Percentiles rank a stretch among this genome's conserved stretches.
Evolutionary conservation across 2,329 filamentous ascomycete genomes (phyloP).

Genomic region (Dactylellina leptospora): DNA sequence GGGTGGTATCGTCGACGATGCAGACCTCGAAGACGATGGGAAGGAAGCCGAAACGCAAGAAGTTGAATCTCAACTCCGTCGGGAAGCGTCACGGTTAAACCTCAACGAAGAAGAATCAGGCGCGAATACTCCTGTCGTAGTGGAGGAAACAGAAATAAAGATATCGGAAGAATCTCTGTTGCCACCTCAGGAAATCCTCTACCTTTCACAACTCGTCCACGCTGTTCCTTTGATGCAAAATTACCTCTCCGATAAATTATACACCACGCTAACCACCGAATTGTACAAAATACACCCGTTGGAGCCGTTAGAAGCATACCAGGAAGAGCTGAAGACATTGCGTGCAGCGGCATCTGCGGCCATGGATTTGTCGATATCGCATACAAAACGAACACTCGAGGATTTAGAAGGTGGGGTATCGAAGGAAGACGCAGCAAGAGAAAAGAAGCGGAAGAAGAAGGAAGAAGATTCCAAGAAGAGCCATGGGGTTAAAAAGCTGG

Average conservation of each 20-base stretch:
- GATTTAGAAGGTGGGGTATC: slow-evolving; percentile 72
- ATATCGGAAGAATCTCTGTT: slow-evolving; percentile 35
- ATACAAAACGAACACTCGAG: slow-evolving; percentile 69
- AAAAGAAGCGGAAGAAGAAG: slow-evolving; percentile 85
- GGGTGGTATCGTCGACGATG: slow-evolving; percentile 31
- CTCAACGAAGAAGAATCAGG: slow-evolving; percentile 37
- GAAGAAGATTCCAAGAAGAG: slow-evolving; percentile 89
- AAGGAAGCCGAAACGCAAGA: slow-evolving; percentile 67
- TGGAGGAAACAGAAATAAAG: no score
- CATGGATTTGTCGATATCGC: slow-evolving; percentile 71
- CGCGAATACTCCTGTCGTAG: slow-evolving; percentile 2
- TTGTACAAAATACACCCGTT: slow-evolving; percentile 7
- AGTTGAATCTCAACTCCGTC: slow-evolving; percentile 41
- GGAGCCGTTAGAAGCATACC: slow-evolving; percentile 34
- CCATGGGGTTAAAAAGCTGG: slow-evolving; percentile 78
- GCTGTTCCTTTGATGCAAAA: slow-evolving; percentile 44
- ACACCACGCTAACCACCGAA: slow-evolving; percentile 4
- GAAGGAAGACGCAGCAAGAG: slow-evolving; percentile 65
- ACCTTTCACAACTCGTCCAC: slow-evolving; percentile 22
- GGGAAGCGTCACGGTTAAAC: slow-evolving; percentile 45
- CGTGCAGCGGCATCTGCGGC: slow-evolving; percentile 73
- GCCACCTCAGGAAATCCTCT: slow-evolving; percentile 33
- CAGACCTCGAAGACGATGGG: slow-evolving; percentile 34
- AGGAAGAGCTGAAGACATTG: slow-evolving; percentile 35
- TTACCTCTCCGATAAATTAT: slow-evolving; percentile 24